A percentile compares a stretch with the other conserved stretches of the same genome.
Evolutionary conservation across 1,284 basidiomycete genomes (phyloP).

Genomic region (Kwoniella shivajii): DNA sequence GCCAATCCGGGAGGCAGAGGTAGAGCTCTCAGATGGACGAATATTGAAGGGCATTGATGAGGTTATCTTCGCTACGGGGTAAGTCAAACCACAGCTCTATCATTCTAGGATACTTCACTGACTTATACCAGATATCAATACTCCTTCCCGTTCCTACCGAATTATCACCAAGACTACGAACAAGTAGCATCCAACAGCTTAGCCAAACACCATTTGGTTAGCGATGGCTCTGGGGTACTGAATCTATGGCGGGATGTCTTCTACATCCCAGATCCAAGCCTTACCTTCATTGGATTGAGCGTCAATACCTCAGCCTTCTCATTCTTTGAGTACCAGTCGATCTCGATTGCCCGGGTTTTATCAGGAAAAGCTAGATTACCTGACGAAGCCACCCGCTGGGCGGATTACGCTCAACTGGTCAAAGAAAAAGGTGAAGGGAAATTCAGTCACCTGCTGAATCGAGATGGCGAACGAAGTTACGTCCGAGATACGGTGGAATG

Average conservation of each 20-base stretch:
- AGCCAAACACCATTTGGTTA: constrained; percentile 48
- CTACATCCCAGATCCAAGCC: constrained; percentile 60
- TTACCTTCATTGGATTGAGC: constrained; percentile 52
- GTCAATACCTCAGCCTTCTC: constrained; percentile 41
- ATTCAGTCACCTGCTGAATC: constrained; percentile 35
- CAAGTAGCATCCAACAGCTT: constrained; percentile 24
- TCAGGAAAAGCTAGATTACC: constrained; percentile 34
- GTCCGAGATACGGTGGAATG: constrained; percentile 39
- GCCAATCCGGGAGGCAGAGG: constrained; percentile 39
- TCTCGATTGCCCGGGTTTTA: constrained; percentile 35
- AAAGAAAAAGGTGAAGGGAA: constrained; percentile 27
- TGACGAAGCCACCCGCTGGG: constrained; percentile 2
- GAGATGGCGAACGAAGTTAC: constrained; percentile 32
- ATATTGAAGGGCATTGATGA: constrained; percentile 53
- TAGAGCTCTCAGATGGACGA: constrained; percentile 56
- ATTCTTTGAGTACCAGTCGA: constrained; percentile 43
- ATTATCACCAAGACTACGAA: constrained; percentile 53
- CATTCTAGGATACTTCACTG: neutral
- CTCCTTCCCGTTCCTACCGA: constrained; percentile 58
- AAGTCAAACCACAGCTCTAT: constrained; percentile 13
- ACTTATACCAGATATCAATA: constrained; percentile 49
- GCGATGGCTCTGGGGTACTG: constrained; percentile 57
- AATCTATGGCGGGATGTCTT: constrained; percentile 58
- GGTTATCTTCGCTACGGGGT: constrained; percentile 59
- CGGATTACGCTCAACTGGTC: constrained; percentile 20